Percentiles rank a stretch among this genome's conserved stretches.
Evolutionary conservation across 495 filamentous ascomycete genomes (phyloP).

Genomic region (Cladorrhinum samala): DNA sequence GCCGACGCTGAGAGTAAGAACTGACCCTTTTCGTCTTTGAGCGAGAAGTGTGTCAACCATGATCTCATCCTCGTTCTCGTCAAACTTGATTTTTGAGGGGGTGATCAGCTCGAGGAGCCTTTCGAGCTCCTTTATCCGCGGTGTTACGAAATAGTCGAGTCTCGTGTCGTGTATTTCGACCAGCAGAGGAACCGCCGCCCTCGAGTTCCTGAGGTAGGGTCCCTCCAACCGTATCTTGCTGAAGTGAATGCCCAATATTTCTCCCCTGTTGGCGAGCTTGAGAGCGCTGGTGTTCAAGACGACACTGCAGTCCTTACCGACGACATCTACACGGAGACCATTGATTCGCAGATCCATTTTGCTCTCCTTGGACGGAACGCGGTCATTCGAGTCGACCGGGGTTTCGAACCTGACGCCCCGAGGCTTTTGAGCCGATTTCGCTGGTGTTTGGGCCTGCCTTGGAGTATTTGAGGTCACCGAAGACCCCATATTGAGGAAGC

Average conservation of each 20-base stretch:
- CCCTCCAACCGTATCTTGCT: slow-evolving; percentile 69
- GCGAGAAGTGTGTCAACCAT: slow-evolving; percentile 84
- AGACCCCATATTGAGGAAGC: slow-evolving; percentile 78
- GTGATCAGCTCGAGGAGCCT: slow-evolving; percentile 79
- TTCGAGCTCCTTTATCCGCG: slow-evolving; percentile 74
- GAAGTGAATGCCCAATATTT: slow-evolving; percentile 62
- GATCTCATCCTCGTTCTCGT: slow-evolving; percentile 81
- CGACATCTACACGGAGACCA: slow-evolving; percentile 63
- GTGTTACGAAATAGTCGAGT: slow-evolving; percentile 65
- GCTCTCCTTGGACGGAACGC: slow-evolving; percentile 41
- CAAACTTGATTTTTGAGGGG: slow-evolving; percentile 87
- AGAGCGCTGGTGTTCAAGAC: slow-evolving; percentile 68
- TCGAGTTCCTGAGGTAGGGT: slow-evolving; percentile 49
- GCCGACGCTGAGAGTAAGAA: slow-evolving; percentile 65
- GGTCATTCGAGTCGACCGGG: slow-evolving; percentile 42
- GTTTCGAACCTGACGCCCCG: slow-evolving; percentile 72
- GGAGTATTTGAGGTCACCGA: slow-evolving; percentile 73
- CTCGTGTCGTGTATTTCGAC: slow-evolving; percentile 55
- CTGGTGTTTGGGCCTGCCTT: slow-evolving; percentile 34
- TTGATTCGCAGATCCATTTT: slow-evolving; percentile 75
- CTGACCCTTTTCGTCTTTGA: slow-evolving; percentile 85
- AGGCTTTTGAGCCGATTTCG: slow-evolving; percentile 33
- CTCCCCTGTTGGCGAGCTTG: slow-evolving; percentile 67
- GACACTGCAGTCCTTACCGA: slow-evolving; percentile 72
- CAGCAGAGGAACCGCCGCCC: slow-evolving; percentile 45